Percentiles rank a stretch among this genome's conserved stretches.
Conservation (phyloP, 2,329 filamentous ascomycete species). For the Cladophialophora chaetospira region DNA sequence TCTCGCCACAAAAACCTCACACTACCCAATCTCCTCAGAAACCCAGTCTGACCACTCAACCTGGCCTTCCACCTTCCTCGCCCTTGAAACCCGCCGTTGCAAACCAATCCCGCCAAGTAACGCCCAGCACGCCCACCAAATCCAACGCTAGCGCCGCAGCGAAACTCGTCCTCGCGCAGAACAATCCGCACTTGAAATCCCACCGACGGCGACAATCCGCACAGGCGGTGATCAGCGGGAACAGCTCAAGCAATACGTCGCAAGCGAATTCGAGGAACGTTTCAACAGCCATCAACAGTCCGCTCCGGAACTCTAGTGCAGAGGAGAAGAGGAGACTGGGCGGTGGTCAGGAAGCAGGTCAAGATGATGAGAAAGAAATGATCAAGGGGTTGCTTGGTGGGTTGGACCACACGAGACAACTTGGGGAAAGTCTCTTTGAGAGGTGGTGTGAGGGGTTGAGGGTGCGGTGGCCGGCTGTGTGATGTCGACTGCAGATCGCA, state of each 20-base stretch:
- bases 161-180: constrained; percentile 76
- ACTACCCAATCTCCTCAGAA: too few relatives aligned
- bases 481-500: background rate
- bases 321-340: background rate
- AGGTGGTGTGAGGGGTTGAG: constrained; percentile 86
- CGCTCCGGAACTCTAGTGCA: constrained; percentile 49
- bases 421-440: constrained; percentile 87
- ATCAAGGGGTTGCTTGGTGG: constrained; percentile 62
- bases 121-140: constrained; percentile 39
- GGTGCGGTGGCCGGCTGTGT: constrained; percentile 59
- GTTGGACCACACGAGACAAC: constrained; percentile 88
- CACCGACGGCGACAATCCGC: constrained; percentile 67
- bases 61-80: too few relatives aligned
- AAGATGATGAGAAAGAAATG: constrained; percentile 41
- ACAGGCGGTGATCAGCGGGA: constrained; percentile 36
- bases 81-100: constrained; percentile 11
- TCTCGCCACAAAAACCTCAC: constrained; percentile 7
- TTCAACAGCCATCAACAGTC: constrained; percentile 37
- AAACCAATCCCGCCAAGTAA: constrained; percentile 43
- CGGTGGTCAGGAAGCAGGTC: background rate
- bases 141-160: constrained; percentile 35
- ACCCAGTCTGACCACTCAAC: too few relatives aligned
- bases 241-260: constrained; percentile 14
- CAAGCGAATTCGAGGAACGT: background rate
- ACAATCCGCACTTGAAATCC: constrained; percentile 81